Conservation (phyloP, 108 stramenopile genomes). For the Cylindrotheca closterium region DNA sequence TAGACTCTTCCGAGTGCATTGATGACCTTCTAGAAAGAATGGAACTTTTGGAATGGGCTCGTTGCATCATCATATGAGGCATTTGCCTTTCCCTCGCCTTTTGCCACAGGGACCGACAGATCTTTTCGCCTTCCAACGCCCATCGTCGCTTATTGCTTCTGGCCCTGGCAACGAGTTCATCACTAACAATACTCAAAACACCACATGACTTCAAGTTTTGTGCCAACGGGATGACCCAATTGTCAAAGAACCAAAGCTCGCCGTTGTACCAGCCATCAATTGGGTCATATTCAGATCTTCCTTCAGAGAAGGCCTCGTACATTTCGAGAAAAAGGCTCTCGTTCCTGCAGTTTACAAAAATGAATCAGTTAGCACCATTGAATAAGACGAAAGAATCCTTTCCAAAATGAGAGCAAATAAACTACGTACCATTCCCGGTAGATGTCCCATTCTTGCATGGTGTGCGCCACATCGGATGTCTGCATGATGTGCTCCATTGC, state of each 20-base stretch:
- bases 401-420: no score
- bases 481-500: slow-evolving; percentile 7
- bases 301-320: slow-evolving; percentile 1
- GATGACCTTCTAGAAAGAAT: no score
- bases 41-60: no score
- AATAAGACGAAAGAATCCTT: no score
- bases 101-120: no score
- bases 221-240: slow-evolving; percentile 48
- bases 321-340: slow-evolving; percentile 6
- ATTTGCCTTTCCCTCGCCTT: no score
- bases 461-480: slow-evolving; percentile 1
- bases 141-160: background rate
- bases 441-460: background rate
- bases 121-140: background rate
- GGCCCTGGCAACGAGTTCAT: background rate
- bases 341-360: no score
- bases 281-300: slow-evolving; percentile 21
- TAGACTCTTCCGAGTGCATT: no score
- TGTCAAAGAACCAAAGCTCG: slow-evolving; percentile 49
- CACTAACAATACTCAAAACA: background rate
- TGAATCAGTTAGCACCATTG: no score
- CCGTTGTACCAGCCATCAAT: slow-evolving; percentile 45
- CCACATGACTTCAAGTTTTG: slow-evolving; percentile 26
- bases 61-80: no score
- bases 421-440: slow-evolving; percentile 33